Base-by-base conservation (phyloP, 2,329 filamentous ascomycete genomes). In the Neopestalotiopsis sp. region DNA sequence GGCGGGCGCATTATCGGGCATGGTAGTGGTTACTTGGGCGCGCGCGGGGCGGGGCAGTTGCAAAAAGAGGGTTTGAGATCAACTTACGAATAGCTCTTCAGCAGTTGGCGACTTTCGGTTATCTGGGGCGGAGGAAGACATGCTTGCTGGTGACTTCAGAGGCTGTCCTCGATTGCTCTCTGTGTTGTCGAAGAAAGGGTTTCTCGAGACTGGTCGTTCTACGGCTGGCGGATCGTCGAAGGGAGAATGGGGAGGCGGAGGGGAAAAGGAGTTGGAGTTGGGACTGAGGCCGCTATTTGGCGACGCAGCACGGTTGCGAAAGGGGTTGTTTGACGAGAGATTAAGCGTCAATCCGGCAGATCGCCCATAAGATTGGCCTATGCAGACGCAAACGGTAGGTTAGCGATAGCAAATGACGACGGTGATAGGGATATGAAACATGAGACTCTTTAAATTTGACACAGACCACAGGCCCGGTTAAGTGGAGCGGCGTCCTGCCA, bases 301-400 rank as follows among this genome's bases (percentile, higher is more conserved):
- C 72, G 91, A 93, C 49, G 85, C 84, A 72, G 90, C 89, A 76
- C 91, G 89, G 80, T 93, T 93, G 83, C 92, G 91, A 76, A 89
- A 95, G 71, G 92, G 92, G 79, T 95, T 95, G 86, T 94, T 94
- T 79, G 92, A 94, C 80, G 91, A 90, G 76, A 94, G 88, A 81
- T 90, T 91, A 79, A 92, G 83, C 67, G 87, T 84, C 77, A 91
- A 84, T 73, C 85, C 86, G 72, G 86, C 80, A 74, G 87, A 87
- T 73, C 82, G 85, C 74, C 81, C 72, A 70, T 72, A 71, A 73
- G 75, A 74, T 66, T 81, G 80, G 75, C 80, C 82, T 83, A 79
- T 79, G 71, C 69, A 72, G 72, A 68, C 65, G 65, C 70, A 68
- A 71, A 70, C 66, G 74, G 74, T 70, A 75, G 69, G 76, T 70